Conservation (phyloP, 495 filamentous ascomycete genomes). For the Penicillium diatomitis region DNA sequence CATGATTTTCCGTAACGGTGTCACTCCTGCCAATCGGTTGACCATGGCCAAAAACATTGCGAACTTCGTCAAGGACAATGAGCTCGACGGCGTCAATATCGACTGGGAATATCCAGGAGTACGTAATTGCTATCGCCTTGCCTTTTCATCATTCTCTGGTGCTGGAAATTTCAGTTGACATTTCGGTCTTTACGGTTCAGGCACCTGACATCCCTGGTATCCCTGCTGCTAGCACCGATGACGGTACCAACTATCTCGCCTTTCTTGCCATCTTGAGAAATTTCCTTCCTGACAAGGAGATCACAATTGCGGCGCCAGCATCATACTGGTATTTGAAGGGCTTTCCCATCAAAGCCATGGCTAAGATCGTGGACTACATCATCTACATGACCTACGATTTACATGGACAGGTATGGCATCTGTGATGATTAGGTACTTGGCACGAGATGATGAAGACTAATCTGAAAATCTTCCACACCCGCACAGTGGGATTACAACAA, state of each 20-base stretch:
- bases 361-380: constrained; percentile 21
- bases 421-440: neutral
- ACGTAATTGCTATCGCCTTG: neutral
- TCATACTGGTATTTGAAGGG: constrained; percentile 26
- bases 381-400: constrained; percentile 32
- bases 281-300: constrained; percentile 1
- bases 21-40: constrained; percentile 23
- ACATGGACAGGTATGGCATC: constrained; percentile 6
- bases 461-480: neutral
- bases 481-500: constrained; percentile 25
- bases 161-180: neutral
- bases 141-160: neutral
- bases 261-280: constrained; percentile 13
- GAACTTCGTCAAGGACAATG: constrained; percentile 21
- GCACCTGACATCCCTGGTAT: constrained; percentile 30
- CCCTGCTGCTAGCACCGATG: constrained; percentile 12
- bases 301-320: constrained; percentile 11
- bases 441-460: neutral
- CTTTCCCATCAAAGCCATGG: constrained; percentile 19
- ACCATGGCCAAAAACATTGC: constrained; percentile 27
- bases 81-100: constrained; percentile 32
- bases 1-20: constrained; percentile 28
- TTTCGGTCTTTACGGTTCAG: neutral
- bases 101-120: constrained; percentile 35
- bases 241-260: constrained; percentile 22